These are phyloP conservation scores for Rhododendron ferrugineum DNA, from an alignment of 148 eudicot species.

Conservation along the genomic window DNA sequence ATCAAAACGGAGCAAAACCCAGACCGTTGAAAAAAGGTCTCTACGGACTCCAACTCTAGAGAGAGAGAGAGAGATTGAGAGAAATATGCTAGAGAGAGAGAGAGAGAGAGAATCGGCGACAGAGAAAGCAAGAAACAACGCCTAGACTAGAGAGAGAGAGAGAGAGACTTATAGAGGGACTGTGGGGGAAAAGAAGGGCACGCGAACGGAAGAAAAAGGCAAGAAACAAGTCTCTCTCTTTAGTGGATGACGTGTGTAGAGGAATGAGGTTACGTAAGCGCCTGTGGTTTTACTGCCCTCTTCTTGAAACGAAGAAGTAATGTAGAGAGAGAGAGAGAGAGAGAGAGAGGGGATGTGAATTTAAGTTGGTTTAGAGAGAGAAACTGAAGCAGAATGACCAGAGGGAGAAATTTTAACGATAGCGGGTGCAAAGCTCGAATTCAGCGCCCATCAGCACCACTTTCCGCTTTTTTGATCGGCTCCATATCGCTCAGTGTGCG, in stretches of 20 bases:
- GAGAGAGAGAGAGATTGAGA: background rate
- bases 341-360: background rate
- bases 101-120: background rate
- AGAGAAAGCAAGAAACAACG: background rate
- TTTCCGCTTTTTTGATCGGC: background rate
- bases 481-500: too few species aligned
- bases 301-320: background rate
- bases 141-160: background rate
- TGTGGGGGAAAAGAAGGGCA: conserved; percentile 14
- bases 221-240: background rate
- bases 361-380: background rate
- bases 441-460: conserved; percentile 12
- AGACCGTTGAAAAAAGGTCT: background rate
- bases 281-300: background rate
- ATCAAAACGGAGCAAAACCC: background rate
- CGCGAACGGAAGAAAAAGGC: conserved; percentile 10
- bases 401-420: background rate
- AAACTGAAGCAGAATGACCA: background rate
- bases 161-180: conserved; percentile 6
- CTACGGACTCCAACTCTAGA: background rate
- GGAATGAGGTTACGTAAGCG: conserved; percentile 11
- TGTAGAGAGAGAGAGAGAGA: background rate
- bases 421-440: conserved; percentile 9
- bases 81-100: too few species aligned
- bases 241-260: background rate